Conservation (phyloP, 1,284 basidiomycete genomes). For the Puccinia novopanici region DNA sequence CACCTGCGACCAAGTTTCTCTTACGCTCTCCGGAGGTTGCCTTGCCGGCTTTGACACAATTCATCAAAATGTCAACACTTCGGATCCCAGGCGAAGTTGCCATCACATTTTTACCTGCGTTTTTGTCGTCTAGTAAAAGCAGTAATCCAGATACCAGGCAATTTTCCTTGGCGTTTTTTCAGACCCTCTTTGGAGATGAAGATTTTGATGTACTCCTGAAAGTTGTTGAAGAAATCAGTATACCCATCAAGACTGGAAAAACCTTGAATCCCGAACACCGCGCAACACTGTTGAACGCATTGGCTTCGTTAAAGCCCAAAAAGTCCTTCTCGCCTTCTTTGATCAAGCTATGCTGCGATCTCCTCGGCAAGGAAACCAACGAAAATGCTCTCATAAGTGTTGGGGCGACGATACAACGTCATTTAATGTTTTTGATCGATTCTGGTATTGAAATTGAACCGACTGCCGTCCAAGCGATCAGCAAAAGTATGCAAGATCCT, state of each 20-base stretch:
- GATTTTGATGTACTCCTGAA: constrained; percentile 56
- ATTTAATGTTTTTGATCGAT: constrained; percentile 35
- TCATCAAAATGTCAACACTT: constrained; percentile 62
- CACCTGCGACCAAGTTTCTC: constrained; percentile 72
- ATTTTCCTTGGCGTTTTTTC: constrained; percentile 68
- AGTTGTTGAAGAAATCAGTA: constrained; percentile 69
- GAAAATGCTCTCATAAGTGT: constrained; percentile 45
- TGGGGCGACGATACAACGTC: constrained; percentile 17
- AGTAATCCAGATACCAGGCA: constrained; percentile 69
- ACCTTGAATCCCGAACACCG: constrained; percentile 82
- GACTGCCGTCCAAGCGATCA: constrained; percentile 22
- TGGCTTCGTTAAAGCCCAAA: constrained; percentile 57
- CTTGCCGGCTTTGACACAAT: constrained; percentile 60
- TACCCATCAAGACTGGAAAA: constrained; percentile 76
- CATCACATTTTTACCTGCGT: constrained; percentile 68
- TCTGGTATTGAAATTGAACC: constrained; percentile 25
- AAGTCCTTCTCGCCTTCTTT: constrained; percentile 25
- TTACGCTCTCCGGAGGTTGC: constrained; percentile 73
- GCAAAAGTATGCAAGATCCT: constrained; percentile 48
- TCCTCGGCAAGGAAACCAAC: constrained; percentile 48
- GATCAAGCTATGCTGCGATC: constrained; percentile 44
- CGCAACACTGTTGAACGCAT: constrained; percentile 75
- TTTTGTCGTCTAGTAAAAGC: constrained; percentile 75
- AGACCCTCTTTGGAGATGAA: constrained; percentile 63
- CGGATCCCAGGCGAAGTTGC: constrained; percentile 66